A percentile compares a stretch with the other conserved stretches of the same genome.
Conservation (phyloP, 1,139 yeast genomes). For the Hanseniaspora uvarum region DNA sequence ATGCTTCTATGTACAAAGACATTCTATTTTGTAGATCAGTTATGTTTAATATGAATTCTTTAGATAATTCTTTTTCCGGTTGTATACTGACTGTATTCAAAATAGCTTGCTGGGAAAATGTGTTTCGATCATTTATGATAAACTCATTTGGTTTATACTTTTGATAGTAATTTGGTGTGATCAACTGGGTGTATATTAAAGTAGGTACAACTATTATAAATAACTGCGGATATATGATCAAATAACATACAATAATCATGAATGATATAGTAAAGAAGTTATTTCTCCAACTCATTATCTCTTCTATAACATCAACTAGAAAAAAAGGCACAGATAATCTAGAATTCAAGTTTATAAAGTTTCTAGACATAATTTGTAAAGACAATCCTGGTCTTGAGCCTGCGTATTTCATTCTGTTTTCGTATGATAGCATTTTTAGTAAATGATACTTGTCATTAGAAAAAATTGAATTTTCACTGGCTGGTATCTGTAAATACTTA, state of each 20-base stretch:
- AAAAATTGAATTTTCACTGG: conserved; percentile 18
- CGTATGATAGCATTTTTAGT: conserved; percentile 26
- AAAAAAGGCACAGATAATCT: conserved; percentile 53
- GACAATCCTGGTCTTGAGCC: conserved; percentile 59
- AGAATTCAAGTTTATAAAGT: conserved; percentile 56
- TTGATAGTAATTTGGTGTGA: conserved; percentile 49
- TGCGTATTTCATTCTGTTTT: conserved; percentile 48
- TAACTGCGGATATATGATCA: conserved; percentile 54
- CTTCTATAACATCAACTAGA: conserved; percentile 45
- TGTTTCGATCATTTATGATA: not conserved
- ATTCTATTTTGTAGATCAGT: conserved; percentile 80
- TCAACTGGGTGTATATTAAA: conserved; percentile 34
- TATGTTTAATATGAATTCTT: conserved; percentile 66
- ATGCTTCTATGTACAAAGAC: conserved; percentile 54
- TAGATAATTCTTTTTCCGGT: conserved; percentile 69
- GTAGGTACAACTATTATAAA: conserved; percentile 46
- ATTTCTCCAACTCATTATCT: conserved; percentile 53
- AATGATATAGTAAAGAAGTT: conserved; percentile 55
- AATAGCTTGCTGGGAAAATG: conserved; percentile 20
- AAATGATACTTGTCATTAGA: conserved; percentile 11
- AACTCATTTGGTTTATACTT: conserved; percentile 31
- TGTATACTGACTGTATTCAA: conserved; percentile 42
- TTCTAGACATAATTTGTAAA: conserved; percentile 57
- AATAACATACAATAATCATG: conserved; percentile 45
- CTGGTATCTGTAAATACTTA: conserved; percentile 11